These are phyloP conservation scores for Hordeum pubiflorum DNA, from an alignment of 202 grass and related monocot genomes.

Conservation along the genomic window DNA sequence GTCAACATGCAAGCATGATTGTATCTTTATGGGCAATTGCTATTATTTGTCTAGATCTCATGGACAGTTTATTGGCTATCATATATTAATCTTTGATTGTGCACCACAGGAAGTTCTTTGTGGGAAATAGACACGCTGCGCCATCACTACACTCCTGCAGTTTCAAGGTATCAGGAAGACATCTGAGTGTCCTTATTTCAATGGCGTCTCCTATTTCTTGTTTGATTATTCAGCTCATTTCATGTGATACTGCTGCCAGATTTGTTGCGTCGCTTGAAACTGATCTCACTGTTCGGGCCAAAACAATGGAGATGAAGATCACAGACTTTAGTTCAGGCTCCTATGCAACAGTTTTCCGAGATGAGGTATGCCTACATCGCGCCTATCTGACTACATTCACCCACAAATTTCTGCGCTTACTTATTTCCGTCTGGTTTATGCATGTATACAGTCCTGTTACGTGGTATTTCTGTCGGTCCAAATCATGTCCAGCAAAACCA, in stretches of 20 bases:
- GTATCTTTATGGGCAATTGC: background rate
- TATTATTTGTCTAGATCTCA: background rate
- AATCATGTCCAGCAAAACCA: background rate
- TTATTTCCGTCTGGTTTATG: background rate
- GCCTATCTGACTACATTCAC: background rate
- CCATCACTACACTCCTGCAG: slow-evolving; percentile 75
- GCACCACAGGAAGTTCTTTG: slow-evolving; percentile 70
- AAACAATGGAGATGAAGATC: slow-evolving; percentile 82
- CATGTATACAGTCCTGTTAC: no score
- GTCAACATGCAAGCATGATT: slow-evolving; percentile 1
- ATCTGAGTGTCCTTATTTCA: slow-evolving; percentile 6
- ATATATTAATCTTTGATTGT: slow-evolving; percentile 24
- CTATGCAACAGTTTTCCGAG: slow-evolving; percentile 81
- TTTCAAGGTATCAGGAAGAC: slow-evolving; percentile 60
- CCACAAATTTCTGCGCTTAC: background rate
- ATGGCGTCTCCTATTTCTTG: background rate
- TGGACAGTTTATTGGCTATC: background rate
- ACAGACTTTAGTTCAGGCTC: slow-evolving; percentile 89
- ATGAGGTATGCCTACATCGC: slow-evolving; percentile 57
- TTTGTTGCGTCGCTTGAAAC: slow-evolving; percentile 80
- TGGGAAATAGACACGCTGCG: slow-evolving; percentile 91
- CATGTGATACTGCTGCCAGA: slow-evolving; percentile 33
- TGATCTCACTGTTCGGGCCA: slow-evolving; percentile 83
- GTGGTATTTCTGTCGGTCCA: no score
- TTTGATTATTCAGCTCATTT: slow-evolving; percentile 11